Base-by-base conservation (phyloP, 306 rosid species). In the Senna tora region DNA sequence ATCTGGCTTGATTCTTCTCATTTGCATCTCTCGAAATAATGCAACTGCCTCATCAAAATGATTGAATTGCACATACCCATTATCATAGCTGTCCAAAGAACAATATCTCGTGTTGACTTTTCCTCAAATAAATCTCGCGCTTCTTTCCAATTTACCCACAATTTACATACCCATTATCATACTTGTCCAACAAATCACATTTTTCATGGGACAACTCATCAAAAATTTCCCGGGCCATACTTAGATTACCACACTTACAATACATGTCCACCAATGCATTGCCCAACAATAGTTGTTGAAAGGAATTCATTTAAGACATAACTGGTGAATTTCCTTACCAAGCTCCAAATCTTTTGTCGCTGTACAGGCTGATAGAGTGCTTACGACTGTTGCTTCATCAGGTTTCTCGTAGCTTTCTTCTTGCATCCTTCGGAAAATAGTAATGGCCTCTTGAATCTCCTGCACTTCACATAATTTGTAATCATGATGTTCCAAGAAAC, bases 71-170 rank as follows among this genome's bases (percentile, higher is more conserved):
- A 87, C 96, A 76, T 87, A 87, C 57, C 88, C 93, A 79, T 85
- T 87, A 74, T 89, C 97, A 89, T 82, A 65, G 90, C 86, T 0
- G 93, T 92, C 96, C 93, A 92, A 62, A 89, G 87, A 76, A 92
- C 86, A 58, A 84, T 80, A 74, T 89, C 97, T 67, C 76, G 79
- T 56, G 71, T 69, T 9, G 90, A 86, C 81, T 89, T 87, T 65
- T 51, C 83, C 65, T 89, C 89, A 76, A 92, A 92, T 77, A 87
- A 83, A 46, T 82, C 81, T 74, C 89, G 65, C 30, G 93, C 96
- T 77, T 83, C 79, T 39, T 39, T 82, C 88, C 82, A 92, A 69
- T 81, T 53, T 50, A 75, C 92, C 92, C 88, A 64, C 81, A 83
- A 67, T 78, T 83, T 61, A 84, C 82, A 74, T 83, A 86, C 61